Evolutionary conservation across 495 filamentous ascomycete genomes (phyloP).

Genomic region (Pseudotulostoma volvatum): DNA sequence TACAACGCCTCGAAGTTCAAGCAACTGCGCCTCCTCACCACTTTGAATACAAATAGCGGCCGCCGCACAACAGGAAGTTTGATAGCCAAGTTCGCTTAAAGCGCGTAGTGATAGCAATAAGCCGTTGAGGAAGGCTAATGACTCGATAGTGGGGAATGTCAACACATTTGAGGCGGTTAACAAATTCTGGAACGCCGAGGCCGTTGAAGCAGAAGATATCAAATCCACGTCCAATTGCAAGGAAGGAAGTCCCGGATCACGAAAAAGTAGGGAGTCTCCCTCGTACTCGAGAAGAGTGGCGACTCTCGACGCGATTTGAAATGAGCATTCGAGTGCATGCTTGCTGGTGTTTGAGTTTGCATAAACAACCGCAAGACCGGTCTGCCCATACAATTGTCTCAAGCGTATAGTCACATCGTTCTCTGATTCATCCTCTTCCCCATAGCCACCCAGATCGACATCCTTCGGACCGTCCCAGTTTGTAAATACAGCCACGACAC

Average conservation of each 20-base stretch:
- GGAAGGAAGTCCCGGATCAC: conserved; percentile 12
- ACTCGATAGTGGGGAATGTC: conserved; percentile 44
- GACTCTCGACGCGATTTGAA: conserved; percentile 44
- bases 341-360: conserved; percentile 41
- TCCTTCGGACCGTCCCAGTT: conserved; percentile 74
- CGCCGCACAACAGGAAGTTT: conserved; percentile 38
- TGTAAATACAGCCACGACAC: conserved; percentile 42
- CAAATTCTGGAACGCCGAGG: conserved; percentile 38
- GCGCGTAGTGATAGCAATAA: conserved; percentile 52
- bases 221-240: conserved; percentile 19
- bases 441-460: conserved; percentile 61
- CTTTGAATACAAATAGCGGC: conserved; percentile 27
- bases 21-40: conserved; percentile 45
- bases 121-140: conserved; percentile 48
- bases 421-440: conserved; percentile 28
- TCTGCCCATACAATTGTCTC: conserved; percentile 48
- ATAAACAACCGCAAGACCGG: conserved; percentile 59
- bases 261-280: conserved; percentile 19
- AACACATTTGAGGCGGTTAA: conserved; percentile 46
- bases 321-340: conserved; percentile 43
- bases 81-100: conserved; percentile 41
- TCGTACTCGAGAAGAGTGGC: conserved; percentile 41
- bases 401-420: conserved; percentile 38
- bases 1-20: conserved; percentile 46
- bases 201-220: conserved; percentile 29